phyloP scores from a whole-genome alignment of 2,329 filamentous ascomycete species.

The Colletotrichum echinochloae region DNA sequence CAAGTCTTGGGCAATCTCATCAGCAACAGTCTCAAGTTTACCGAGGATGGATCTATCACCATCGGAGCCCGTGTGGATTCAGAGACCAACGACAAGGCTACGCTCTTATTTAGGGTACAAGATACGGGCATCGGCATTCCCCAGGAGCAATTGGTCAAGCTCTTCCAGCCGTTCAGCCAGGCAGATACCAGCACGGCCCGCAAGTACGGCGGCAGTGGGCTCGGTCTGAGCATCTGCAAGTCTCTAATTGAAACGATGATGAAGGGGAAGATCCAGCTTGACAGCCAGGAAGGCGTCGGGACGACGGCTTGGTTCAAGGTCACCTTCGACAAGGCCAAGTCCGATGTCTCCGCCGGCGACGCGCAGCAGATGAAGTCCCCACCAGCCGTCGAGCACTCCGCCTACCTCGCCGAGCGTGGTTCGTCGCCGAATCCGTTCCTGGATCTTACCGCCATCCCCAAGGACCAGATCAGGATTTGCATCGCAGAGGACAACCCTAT shows the following conservation, averaged over 20 bases:
- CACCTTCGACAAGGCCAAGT: slow-evolving; percentile 83
- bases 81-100: slow-evolving; percentile 77
- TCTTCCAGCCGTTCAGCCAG: slow-evolving; percentile 94
- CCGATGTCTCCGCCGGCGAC: slow-evolving; percentile 69
- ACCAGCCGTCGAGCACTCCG: slow-evolving; percentile 51
- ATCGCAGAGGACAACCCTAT: slow-evolving; percentile 96
- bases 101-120: slow-evolving; percentile 85
- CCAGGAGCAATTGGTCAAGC: slow-evolving; percentile 81
- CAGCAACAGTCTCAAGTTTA: slow-evolving; percentile 95
- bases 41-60: slow-evolving; percentile 85
- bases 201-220: slow-evolving; percentile 91
- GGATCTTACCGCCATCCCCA: slow-evolving; percentile 79
- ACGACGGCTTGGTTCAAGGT: slow-evolving; percentile 84
- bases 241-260: slow-evolving; percentile 93
- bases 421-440: slow-evolving; percentile 61
- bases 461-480: slow-evolving; percentile 85
- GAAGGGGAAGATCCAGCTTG: slow-evolving; percentile 84
- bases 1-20: slow-evolving; percentile 85
- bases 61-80: slow-evolving; percentile 80
- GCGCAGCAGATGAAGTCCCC: slow-evolving; percentile 55
- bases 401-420: slow-evolving; percentile 53
- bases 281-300: slow-evolving; percentile 78
- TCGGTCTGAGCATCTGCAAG: slow-evolving; percentile 94
- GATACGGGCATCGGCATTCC: slow-evolving; percentile 95
- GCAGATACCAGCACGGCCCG: slow-evolving; percentile 90